Evolutionary conservation across 176 grass and related monocot species (phyloP).

Genomic region (Oryza longistaminata): DNA sequence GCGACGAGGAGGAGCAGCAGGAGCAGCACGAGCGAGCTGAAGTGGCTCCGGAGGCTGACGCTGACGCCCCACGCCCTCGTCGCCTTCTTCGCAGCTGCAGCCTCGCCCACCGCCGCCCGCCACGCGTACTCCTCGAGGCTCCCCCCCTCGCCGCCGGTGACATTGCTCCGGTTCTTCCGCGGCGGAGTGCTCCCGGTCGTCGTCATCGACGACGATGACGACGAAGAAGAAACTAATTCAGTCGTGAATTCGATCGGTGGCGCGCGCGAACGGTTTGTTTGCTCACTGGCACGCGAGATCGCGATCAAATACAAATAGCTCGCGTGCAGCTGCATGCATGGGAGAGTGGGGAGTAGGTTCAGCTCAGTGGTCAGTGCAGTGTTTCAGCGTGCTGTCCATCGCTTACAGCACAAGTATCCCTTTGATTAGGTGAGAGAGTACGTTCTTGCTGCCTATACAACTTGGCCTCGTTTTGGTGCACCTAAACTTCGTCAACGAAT

Average conservation of each 20-base stretch:
- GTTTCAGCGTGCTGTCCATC: constrained; percentile 37
- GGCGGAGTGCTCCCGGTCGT: not conserved
- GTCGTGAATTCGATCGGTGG: not conserved
- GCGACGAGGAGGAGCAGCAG: constrained; percentile 46
- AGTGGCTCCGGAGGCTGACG: constrained; percentile 38
- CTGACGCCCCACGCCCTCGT: constrained; percentile 27
- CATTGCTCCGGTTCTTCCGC: not conserved
- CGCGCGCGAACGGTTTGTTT: not conserved
- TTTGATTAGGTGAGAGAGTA: constrained; percentile 53
- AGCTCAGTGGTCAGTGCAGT: not conserved
- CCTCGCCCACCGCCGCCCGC: not conserved
- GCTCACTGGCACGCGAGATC: not conserved
- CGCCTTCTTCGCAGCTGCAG: not conserved
- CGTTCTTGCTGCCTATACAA: constrained; percentile 43
- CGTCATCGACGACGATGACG: not conserved
- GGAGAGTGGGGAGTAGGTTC: not conserved
- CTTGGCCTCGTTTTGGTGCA: constrained; percentile 43
- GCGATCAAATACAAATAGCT: constrained; percentile 46
- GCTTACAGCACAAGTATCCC: constrained; percentile 48
- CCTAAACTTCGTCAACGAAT: constrained; percentile 42
- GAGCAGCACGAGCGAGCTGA: constrained; percentile 52
- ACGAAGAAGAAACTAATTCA: not conserved
- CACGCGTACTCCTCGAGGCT: constrained; percentile 8
- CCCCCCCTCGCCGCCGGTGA: not conserved
- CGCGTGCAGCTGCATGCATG: not conserved